phyloP scores from a whole-genome alignment of 495 filamentous ascomycete genomes.

The Hypoxylon intermedium region DNA sequence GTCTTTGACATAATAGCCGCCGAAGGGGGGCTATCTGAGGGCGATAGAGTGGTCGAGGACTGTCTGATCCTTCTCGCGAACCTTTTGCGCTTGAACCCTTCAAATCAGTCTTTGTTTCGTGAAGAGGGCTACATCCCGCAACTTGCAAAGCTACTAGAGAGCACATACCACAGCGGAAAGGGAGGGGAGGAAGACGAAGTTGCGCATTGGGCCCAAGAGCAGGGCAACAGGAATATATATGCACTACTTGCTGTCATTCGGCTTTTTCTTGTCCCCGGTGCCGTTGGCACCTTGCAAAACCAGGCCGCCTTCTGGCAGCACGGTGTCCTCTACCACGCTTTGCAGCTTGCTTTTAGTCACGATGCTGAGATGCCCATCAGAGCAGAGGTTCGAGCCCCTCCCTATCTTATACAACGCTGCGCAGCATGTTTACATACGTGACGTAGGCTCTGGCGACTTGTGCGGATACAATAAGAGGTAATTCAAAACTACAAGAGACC shows the following conservation, averaged over 20 bases:
- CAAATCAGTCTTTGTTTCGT: conserved; percentile 93
- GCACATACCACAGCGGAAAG: conserved; percentile 62
- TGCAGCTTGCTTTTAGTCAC: conserved; percentile 84
- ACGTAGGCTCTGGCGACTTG: conserved; percentile 79
- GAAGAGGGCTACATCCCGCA: conserved; percentile 85
- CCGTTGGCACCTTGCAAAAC: conserved; percentile 79
- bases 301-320: conserved; percentile 85
- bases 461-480: conserved; percentile 87
- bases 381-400: conserved; percentile 68
- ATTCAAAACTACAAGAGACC: conserved; percentile 76
- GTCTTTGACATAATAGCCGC: conserved; percentile 80
- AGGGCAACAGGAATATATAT: conserved; percentile 91
- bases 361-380: conserved; percentile 76
- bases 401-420: conserved; percentile 30
- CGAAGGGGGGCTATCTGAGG: conserved; percentile 83
- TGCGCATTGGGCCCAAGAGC: conserved; percentile 74
- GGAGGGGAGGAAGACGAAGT: conserved; percentile 67
- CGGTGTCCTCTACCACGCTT: conserved; percentile 79
- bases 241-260: conserved; percentile 84
- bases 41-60: conserved; percentile 91
- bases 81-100: conserved; percentile 83
- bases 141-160: conserved; percentile 71
- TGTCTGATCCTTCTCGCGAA: conserved; percentile 93
- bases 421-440: conserved; percentile 40
- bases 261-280: conserved; percentile 82